Conservation (phyloP, 1,139 yeast genomes). For the Suhomyces panamericanus region DNA sequence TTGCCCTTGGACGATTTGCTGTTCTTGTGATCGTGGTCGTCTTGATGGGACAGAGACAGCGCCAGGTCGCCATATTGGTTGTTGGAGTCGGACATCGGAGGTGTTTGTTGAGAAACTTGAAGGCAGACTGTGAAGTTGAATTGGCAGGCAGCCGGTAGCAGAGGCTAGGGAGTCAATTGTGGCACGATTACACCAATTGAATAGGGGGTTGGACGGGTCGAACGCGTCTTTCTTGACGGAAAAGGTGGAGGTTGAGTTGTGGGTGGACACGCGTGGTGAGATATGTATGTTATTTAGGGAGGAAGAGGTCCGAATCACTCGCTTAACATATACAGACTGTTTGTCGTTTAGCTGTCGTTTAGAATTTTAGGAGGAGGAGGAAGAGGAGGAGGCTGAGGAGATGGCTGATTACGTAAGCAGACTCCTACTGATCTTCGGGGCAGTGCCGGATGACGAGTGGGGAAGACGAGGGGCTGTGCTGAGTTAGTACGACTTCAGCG, state of each 20-base stretch:
- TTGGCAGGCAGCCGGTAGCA: not conserved
- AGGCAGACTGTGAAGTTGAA: constrained; percentile 9
- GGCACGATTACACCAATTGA: constrained; percentile 1
- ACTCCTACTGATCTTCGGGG: no score
- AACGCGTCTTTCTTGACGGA: not conserved
- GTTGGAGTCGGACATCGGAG: constrained; percentile 8
- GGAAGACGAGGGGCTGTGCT: no score
- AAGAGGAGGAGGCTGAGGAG: constrained; percentile 9
- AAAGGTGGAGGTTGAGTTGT: not conserved
- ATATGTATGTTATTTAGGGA: not conserved
- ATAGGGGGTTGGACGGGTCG: not conserved
- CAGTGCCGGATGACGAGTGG: no score
- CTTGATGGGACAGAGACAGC: not conserved
- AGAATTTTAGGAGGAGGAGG: not conserved
- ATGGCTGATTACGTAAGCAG: not conserved
- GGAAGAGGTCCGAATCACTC: constrained; percentile 1
- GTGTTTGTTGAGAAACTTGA: constrained; percentile 11
- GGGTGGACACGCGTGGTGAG: not conserved
- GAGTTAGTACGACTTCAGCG: no score
- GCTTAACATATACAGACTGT: constrained; percentile 3
- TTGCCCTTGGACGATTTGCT: constrained; percentile 39
- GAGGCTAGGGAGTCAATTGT: not conserved
- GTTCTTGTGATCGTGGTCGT: constrained; percentile 5
- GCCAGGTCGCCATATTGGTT: not conserved
- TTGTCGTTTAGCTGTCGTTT: constrained; percentile 9